Evolutionary conservation across 225 moss, liverwort and hornwort species (phyloP).

Genomic region (Bryum argenteum): DNA sequence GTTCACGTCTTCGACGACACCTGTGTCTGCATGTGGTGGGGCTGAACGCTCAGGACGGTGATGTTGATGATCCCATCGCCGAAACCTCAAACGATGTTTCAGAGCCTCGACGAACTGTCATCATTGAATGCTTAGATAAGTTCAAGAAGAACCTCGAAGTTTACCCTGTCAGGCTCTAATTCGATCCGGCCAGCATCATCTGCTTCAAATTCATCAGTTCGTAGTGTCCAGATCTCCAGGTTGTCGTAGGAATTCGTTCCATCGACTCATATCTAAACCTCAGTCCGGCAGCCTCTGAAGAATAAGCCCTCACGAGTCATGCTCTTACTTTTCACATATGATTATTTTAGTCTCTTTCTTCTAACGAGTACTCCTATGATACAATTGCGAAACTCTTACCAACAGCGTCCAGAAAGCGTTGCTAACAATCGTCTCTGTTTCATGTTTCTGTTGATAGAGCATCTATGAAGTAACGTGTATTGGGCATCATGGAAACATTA

Average conservation of each 20-base stretch:
- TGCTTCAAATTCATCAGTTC: too few relatives aligned
- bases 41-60: slow-evolving; percentile 44
- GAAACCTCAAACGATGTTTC: slow-evolving; percentile 14
- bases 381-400: too few relatives aligned
- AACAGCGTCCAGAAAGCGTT: too few relatives aligned
- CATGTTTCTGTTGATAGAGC: too few relatives aligned
- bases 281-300: not conserved
- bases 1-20: slow-evolving; percentile 46
- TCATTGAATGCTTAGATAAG: slow-evolving; percentile 39
- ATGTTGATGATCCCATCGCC: slow-evolving; percentile 39
- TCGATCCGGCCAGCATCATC: not conserved
- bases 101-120: slow-evolving; percentile 29
- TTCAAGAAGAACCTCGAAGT: slow-evolving; percentile 42
- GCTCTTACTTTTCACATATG: not conserved
- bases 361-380: too few relatives aligned
- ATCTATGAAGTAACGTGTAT: too few relatives aligned
- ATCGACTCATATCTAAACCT: not conserved
- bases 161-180: slow-evolving; percentile 39
- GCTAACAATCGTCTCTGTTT: too few relatives aligned
- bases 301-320: too few relatives aligned
- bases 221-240: too few relatives aligned
- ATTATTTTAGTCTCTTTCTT: too few relatives aligned
- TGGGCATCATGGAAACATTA: too few relatives aligned
- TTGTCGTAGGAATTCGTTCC: too few relatives aligned
- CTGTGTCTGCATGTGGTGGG: slow-evolving; percentile 52